Conservation (phyloP, 2,329 filamentous ascomycete genomes). For the Colletotrichum tabaci region DNA sequence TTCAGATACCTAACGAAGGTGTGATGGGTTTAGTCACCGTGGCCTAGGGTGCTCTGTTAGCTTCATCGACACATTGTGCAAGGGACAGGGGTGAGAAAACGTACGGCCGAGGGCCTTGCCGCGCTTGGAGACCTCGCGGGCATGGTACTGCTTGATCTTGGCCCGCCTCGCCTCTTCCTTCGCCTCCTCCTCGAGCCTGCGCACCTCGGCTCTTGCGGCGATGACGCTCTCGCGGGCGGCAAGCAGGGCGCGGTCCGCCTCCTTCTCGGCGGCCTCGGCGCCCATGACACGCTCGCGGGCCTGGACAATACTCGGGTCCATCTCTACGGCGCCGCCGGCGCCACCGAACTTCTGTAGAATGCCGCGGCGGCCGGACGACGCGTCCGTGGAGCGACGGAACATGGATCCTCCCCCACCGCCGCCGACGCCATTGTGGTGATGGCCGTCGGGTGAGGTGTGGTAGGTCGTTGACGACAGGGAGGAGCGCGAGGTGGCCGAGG, state of each 20-base stretch:
- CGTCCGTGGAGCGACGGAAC: conserved; percentile 48
- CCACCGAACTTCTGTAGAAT: conserved; percentile 63
- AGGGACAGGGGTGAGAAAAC: conserved; percentile 49
- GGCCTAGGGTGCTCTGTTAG: conserved; percentile 19
- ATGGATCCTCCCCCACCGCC: conserved; percentile 43
- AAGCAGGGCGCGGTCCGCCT: conserved; percentile 75
- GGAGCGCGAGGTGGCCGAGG: conserved; percentile 43
- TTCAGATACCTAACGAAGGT: not conserved
- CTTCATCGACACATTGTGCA: not conserved
- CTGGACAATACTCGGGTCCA: conserved; percentile 74
- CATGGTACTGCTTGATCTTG: conserved; percentile 78
- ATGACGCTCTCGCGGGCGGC: conserved; percentile 71
- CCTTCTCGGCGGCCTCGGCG: conserved; percentile 75
- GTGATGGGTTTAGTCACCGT: conserved; percentile 27
- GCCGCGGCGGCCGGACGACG: conserved; percentile 52
- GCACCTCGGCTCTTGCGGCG: conserved; percentile 75
- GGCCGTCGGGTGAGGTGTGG: conserved; percentile 44
- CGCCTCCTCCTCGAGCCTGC: conserved; percentile 75
- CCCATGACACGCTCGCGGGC: conserved; percentile 73
- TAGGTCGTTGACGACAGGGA: conserved; percentile 43
- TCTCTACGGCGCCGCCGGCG: conserved; percentile 55
- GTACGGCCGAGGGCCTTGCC: conserved; percentile 79
- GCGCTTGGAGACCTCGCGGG: conserved; percentile 75
- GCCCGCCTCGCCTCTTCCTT: conserved; percentile 75
- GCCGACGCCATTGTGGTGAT: conserved; percentile 31